Base-by-base conservation (phyloP, 192 early-diverging fungal genomes). In the Linnemannia exigua region DNA sequence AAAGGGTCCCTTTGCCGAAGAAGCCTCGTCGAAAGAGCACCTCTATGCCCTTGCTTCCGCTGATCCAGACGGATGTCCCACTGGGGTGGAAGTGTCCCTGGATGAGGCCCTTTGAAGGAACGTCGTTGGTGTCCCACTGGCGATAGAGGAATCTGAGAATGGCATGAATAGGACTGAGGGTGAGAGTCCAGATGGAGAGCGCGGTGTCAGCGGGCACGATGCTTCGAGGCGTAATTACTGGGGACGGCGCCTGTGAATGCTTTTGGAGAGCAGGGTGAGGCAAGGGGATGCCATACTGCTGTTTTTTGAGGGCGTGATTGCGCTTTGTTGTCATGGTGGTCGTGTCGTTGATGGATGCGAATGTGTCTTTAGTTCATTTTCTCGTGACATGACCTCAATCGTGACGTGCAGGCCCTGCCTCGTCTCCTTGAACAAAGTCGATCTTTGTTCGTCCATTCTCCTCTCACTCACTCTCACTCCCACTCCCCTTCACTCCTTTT, bases 1-100 rank as follows among this genome's bases (percentile, higher is more conserved):
- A 97, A 28, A 98, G 81, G 14, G 90, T 91, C 3, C 94, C 95
- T 70, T 96, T 96, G 28, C 95, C 95, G 87, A 93, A 95, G 75
- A 92, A 93, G 0, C 95, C 95, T 48, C 91, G 86, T 20, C 84
- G 71, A 93, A 94, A 96, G 41, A 95, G 78, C 1, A 61, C 75
- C 25, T 70, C 36, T 70, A 89, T 87, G 44, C 85, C 85, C 50
- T 87, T 76, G 28, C 61, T 51, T 1, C 58, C n/a, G 19, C 5
- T 52, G 14, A 89, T 82, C 79, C 80, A 87, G 31, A 89, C 80
- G 46, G 68, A 61, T 5, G 77, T 47, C 8, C 73, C 69, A 2
- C 37, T 20, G 17, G 72, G 52, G 67, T 89, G 86, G 36, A 87
- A 89, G 31, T 77, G 46, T 20, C 70, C 70, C 0, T 67, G 33